A percentile compares a stretch with the other conserved stretches of the same genome.
phyloP scores from a whole-genome alignment of 371 early-diverging fungal species.

The Sanchytrium tribonematis region DNA sequence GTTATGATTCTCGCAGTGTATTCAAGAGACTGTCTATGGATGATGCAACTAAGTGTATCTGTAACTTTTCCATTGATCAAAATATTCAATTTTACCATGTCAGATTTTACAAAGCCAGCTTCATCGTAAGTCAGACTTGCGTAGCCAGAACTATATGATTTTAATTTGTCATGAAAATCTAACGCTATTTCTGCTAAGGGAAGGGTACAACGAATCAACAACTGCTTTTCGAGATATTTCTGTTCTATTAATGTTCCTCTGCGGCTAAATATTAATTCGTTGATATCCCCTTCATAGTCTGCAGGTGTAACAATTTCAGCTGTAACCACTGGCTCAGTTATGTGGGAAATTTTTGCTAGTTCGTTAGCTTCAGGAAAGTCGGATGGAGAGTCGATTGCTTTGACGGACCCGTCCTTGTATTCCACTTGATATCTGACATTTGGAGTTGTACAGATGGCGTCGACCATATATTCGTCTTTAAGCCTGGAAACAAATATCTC shows the following conservation, averaged over 20 bases:
- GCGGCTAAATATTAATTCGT: constrained; percentile 58
- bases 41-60: constrained; percentile 66
- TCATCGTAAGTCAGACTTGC: constrained; percentile 46
- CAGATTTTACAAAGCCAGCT: constrained; percentile 50
- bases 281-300: constrained; percentile 60
- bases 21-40: constrained; percentile 43
- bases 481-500: constrained; percentile 82
- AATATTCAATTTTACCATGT: constrained; percentile 58
- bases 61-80: constrained; percentile 65
- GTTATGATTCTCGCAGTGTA: constrained; percentile 49
- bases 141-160: constrained; percentile 66
- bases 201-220: constrained; percentile 53
- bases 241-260: constrained; percentile 22
- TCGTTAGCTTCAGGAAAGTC: constrained; percentile 64
- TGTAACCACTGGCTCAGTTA: constrained; percentile 69
- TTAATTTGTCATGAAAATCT: constrained; percentile 76
- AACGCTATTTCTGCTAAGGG: constrained; percentile 75
- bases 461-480: constrained; percentile 75
- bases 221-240: constrained; percentile 27
- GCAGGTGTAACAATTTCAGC: constrained; percentile 75
- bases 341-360: constrained; percentile 23
- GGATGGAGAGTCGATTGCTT: constrained; percentile 48
- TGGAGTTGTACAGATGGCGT: constrained; percentile 66
- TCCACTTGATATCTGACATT: constrained; percentile 60
- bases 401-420: constrained; percentile 23